Evolutionary conservation across 2,329 filamentous ascomycete species (phyloP), one percentile per base, ranked within the genome.

Genomic region (Xylariaceae sp.): DNA sequence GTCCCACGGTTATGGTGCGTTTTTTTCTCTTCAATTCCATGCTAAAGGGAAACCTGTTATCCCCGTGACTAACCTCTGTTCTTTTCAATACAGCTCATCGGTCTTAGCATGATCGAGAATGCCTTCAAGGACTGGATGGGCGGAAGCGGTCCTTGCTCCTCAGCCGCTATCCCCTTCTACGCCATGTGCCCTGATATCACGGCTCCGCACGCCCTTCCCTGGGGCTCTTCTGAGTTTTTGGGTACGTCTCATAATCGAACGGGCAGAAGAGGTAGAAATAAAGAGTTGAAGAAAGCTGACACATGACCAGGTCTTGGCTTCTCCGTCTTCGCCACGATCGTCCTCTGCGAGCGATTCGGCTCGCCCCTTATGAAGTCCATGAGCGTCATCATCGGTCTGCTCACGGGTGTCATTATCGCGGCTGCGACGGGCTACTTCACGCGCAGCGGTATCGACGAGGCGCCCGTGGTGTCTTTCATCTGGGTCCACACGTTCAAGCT

Each of bases 291-390:
- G 37, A 41, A 30, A 30, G 23, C 39, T 51, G 54, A 52, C 60
- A 47, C 15, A 4, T 4, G 8, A 37, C 10, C 11, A 72, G 73
- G 81, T 10, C 81, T 94, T 1, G 90, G 90, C 0, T 92, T 94
- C 75, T 85, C 85, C 50, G 90, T 92, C 41, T 93, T 93, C 69
- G 66, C 88, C 50, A 88, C 87, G 34, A 93, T 94, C 69, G 87
- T 94, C 61, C 71, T 93, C 10, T 90, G 88, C 71, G 90, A 94
- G 73, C 83, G 89, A 9, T 92, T 92, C 66, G 90, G 90, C 1
- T 82, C 88, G 0, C 90, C 90, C 0, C 88, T 94, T 65, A 92
- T 94, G 88, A 92, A 92, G 71, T 89, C 86, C 2, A 88, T 85
- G 6, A 86, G 87, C 35, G 89, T 93, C 37, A 84, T 92, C 48